Evolutionary conservation across 805 yeast species (phyloP).

Genomic region (Candida rishiriensis): DNA sequence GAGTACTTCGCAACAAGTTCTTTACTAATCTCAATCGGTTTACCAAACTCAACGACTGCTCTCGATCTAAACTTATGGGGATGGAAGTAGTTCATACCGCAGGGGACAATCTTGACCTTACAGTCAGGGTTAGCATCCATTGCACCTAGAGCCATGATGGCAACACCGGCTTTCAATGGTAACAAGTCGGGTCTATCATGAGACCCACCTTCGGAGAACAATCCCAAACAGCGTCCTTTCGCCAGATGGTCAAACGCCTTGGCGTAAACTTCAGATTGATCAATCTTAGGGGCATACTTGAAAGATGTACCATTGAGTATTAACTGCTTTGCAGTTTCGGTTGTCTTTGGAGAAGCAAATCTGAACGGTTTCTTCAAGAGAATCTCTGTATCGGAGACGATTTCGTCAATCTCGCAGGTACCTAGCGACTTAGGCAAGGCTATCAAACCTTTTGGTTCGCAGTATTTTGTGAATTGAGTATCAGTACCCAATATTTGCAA

Average conservation of each 20-base stretch:
- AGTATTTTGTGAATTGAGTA: slow-evolving; percentile 62
- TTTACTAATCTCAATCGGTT: slow-evolving; percentile 65
- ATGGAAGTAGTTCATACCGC: slow-evolving; percentile 96
- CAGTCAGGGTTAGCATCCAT: slow-evolving; percentile 71
- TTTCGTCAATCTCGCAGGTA: slow-evolving; percentile 60
- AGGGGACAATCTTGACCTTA: slow-evolving; percentile 85
- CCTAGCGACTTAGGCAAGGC: slow-evolving; percentile 80
- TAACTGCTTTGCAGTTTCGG: slow-evolving; percentile 34
- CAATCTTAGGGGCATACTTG: slow-evolving; percentile 77
- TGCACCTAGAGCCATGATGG: slow-evolving; percentile 96
- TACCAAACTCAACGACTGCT: slow-evolving; percentile 93
- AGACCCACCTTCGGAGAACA: slow-evolving; percentile 98
- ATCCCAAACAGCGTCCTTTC: slow-evolving; percentile 79
- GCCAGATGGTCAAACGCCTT: slow-evolving; percentile 81
- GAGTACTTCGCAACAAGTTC: slow-evolving; percentile 63
- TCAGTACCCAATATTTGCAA: slow-evolving; percentile 53
- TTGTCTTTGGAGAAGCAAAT: slow-evolving; percentile 32
- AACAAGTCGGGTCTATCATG: slow-evolving; percentile 90
- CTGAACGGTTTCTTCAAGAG: slow-evolving; percentile 65
- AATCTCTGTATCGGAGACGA: slow-evolving; percentile 70
- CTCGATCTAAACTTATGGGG: slow-evolving; percentile 94
- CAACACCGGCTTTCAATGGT: slow-evolving; percentile 96
- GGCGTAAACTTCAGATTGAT: slow-evolving; percentile 80
- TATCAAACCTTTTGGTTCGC: slow-evolving; percentile 60
- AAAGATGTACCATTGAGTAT: slow-evolving; percentile 51